phyloP scores from a whole-genome alignment of 805 yeast genomes.

The Ogataea polymorpha region DNA sequence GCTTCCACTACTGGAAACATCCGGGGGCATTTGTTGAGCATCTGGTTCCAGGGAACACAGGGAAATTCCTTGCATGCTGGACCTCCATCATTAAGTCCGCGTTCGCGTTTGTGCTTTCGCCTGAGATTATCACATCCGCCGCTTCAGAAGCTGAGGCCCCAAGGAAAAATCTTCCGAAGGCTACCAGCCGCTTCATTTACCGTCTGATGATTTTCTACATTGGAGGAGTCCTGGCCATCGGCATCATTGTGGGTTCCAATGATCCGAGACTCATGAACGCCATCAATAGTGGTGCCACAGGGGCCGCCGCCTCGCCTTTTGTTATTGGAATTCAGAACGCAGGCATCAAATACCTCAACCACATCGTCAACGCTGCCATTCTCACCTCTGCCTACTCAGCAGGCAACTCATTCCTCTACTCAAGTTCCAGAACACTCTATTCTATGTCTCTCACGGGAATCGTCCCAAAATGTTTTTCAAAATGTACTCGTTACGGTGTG shows the following conservation, averaged over 20 bases:
- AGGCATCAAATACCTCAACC: slow-evolving; percentile 55
- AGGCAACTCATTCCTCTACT: slow-evolving; percentile 42
- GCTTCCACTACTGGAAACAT: slow-evolving; percentile 64
- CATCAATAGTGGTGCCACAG: slow-evolving; percentile 41
- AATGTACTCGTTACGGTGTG: slow-evolving; percentile 49
- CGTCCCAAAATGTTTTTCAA: slow-evolving; percentile 37
- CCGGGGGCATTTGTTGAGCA: slow-evolving; percentile 48
- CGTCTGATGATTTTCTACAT: slow-evolving; percentile 62
- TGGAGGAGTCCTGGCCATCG: slow-evolving; percentile 53
- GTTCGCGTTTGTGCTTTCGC: slow-evolving; percentile 61
- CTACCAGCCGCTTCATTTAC: slow-evolving; percentile 56
- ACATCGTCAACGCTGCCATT: slow-evolving; percentile 59
- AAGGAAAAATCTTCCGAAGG: slow-evolving; percentile 58
- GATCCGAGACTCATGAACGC: slow-evolving; percentile 46
- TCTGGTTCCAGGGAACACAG: slow-evolving; percentile 50
- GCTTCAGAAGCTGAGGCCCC: slow-evolving; percentile 61
- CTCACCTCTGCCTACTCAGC: slow-evolving; percentile 57
- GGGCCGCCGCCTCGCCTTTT: slow-evolving; percentile 65
- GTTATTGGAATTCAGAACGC: slow-evolving; percentile 63
- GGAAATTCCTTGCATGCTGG: slow-evolving; percentile 62
- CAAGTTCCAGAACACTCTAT: slow-evolving; percentile 42
- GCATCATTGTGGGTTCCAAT: slow-evolving; percentile 55
- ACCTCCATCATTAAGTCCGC: slow-evolving; percentile 60
- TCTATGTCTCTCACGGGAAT: slow-evolving; percentile 39
- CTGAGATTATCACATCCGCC: slow-evolving; percentile 58